Percentiles rank a stretch among this genome's conserved stretches.
phyloP scores from a whole-genome alignment of 1,139 yeast genomes.

The Geotrichum histeridarum region DNA sequence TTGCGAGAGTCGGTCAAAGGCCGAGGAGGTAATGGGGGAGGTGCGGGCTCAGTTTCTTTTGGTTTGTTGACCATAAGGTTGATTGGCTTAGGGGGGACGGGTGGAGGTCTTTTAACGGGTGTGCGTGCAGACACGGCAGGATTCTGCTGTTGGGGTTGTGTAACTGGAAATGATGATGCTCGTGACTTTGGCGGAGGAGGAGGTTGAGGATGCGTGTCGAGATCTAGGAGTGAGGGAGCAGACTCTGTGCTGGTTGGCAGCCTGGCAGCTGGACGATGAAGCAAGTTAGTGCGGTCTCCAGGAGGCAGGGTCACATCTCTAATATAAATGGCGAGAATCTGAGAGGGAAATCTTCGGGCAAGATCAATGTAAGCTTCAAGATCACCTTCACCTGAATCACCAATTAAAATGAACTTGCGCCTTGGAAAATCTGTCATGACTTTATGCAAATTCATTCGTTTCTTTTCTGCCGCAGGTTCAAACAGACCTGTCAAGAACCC shows the following conservation, averaged over 20 bases:
- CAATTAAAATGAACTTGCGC: conserved; percentile 74
- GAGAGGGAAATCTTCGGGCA: conserved; percentile 56
- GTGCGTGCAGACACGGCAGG: conserved; percentile 5
- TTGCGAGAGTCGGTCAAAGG: neutral
- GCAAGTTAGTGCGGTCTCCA: conserved; percentile 24
- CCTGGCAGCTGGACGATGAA: conserved; percentile 13
- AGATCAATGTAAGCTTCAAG: conserved; percentile 81
- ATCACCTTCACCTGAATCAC: conserved; percentile 95
- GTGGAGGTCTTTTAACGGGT: conserved; percentile 17
- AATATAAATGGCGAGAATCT: conserved; percentile 69
- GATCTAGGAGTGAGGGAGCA: conserved; percentile 1
- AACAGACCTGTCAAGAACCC: conserved; percentile 77
- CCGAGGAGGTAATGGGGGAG: conserved; percentile 15
- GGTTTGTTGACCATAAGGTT: conserved; percentile 4
- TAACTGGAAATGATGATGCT: conserved; percentile 21
- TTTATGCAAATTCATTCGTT: conserved; percentile 56
- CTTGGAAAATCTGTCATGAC: conserved; percentile 72
- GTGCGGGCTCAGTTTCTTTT: neutral
- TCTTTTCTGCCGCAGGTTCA: conserved; percentile 83
- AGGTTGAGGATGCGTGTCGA: conserved; percentile 9
- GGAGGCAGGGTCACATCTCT: conserved; percentile 59
- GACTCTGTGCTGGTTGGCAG: neutral
- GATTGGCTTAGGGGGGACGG: conserved; percentile 15
- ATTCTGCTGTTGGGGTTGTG: conserved; percentile 26
- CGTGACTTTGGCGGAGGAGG: conserved; percentile 13